Base-by-base conservation (phyloP, 495 filamentous ascomycete species). In the Talaromyces stipitatus region DNA sequence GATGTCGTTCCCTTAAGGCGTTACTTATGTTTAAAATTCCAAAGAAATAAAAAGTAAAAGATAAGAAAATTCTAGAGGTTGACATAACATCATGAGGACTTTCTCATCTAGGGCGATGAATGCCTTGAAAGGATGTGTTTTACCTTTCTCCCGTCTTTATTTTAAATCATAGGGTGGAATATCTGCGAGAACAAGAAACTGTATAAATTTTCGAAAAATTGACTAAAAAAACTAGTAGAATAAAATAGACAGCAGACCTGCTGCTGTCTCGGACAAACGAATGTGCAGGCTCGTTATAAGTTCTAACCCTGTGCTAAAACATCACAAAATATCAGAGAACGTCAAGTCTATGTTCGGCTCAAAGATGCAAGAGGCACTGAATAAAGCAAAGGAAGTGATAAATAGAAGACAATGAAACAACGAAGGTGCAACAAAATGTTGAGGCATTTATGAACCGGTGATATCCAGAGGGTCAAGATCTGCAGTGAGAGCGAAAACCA, bases 191-290 rank as follows among this genome's bases (percentile, higher is more conserved):
- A 43, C 38, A 43, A 43, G 38, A 48, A 48, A 26, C 45, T 48
- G 45, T 14, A 48, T 26, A 48, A 48, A 48, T 48, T 48, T 48
- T 48, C 45, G 45, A 12, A 27, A 48, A 48, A 48, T 48, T 48
- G 45, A 48, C 45, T 48, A 48, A 48, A 48, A 48, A 45, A 43
- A 20, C 3, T 48, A 48, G 45, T 48, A 48, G 23, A 48, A 48
- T 48, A 48, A 45, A 26, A 48, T 48, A 48, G 45, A 48, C 45
- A 48, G 45, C 45, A 48, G 45, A 27, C 45, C 45, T 48, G 45
- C 45, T 48, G 45, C 18, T 26, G 45, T 48, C 45, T 48, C 45
- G 45, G 45, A 48, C 45, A 26, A 48, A 27, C 45, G 20, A 48
- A 48, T 48, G 23, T 45, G 38, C 38, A 45, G 38, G 38, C 38